A percentile compares a stretch with the other conserved stretches of the same genome.
phyloP scores from a whole-genome alignment of 2,329 filamentous ascomycete genomes.

The Fusarium bulbicola region DNA sequence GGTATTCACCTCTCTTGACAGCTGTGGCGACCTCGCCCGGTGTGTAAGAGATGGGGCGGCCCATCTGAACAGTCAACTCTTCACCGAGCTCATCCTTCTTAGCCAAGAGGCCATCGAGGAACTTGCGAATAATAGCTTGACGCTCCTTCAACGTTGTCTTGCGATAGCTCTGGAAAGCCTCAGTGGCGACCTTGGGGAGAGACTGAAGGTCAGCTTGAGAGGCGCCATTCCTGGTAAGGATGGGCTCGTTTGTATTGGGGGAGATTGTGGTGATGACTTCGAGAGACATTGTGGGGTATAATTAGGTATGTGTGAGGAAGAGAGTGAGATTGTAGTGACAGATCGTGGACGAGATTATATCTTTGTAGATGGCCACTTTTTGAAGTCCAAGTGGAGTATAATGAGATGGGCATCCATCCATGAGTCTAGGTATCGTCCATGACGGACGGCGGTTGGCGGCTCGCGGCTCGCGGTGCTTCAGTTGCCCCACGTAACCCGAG shows the following conservation, averaged over 20 bases:
- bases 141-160: conserved; percentile 79
- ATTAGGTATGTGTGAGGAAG: conserved; percentile 1
- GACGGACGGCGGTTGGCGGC: conserved; percentile 31
- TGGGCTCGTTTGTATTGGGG: conserved; percentile 84
- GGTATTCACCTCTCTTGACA: conserved; percentile 83
- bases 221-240: conserved; percentile 81
- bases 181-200: conserved; percentile 75
- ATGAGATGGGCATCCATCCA: background rate
- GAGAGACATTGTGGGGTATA: conserved; percentile 61
- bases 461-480: conserved; percentile 22
- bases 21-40: conserved; percentile 86
- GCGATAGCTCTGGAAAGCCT: conserved; percentile 80
- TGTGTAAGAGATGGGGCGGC: conserved; percentile 87
- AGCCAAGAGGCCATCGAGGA: conserved; percentile 74
- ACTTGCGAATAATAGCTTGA: conserved; percentile 82
- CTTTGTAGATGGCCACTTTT: conserved; percentile 28
- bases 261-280: conserved; percentile 83
- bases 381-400: conserved; percentile 37
- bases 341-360: conserved; percentile 9
- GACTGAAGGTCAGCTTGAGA: conserved; percentile 74
- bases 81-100: conserved; percentile 82
- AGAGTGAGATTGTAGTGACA: background rate
- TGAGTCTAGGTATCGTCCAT: background rate
- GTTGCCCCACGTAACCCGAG: conserved; percentile 42
- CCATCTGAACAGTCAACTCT: conserved; percentile 95